phyloP scores from a whole-genome alignment of 371 early-diverging fungal genomes.

The Basidiobolus meristosporus region DNA sequence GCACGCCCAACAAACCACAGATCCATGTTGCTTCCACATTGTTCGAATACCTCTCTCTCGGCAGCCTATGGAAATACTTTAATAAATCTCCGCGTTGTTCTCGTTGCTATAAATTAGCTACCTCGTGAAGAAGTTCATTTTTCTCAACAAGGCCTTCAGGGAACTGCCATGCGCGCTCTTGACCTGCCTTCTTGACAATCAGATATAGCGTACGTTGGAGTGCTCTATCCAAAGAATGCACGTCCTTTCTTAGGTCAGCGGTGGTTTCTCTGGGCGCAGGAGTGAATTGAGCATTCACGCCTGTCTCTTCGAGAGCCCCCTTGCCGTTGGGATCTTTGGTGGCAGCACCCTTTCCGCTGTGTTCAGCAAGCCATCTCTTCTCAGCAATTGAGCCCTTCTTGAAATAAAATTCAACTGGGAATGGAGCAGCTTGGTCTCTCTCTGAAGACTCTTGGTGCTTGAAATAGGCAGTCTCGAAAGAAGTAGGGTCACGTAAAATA shows the following conservation, averaged over 20 bases:
- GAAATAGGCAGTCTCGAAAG: conserved; percentile 60
- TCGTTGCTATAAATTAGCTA: conserved; percentile 4
- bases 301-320: no score
- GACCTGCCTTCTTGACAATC: conserved; percentile 41
- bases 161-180: conserved; percentile 49
- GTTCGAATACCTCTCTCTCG: conserved; percentile 38
- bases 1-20: conserved; percentile 53
- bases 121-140: conserved; percentile 47
- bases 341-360: conserved; percentile 10
- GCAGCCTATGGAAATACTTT: conserved; percentile 32
- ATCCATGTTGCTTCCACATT: conserved; percentile 53
- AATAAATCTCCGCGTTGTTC: background rate
- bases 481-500: conserved; percentile 42
- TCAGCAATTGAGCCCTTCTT: conserved; percentile 77
- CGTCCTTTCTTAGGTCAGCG: conserved; percentile 41
- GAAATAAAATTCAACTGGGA: conserved; percentile 70
- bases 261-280: conserved; percentile 20
- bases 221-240: conserved; percentile 53
- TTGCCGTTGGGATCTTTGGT: no score
- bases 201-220: conserved; percentile 56
- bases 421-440: conserved; percentile 35
- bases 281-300: conserved; percentile 1
- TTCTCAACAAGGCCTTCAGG: conserved; percentile 51
- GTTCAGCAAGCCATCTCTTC: conserved; percentile 38
- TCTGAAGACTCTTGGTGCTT: conserved; percentile 51